Percentiles rank a stretch among this genome's conserved stretches.
Evolutionary conservation across 768 basidiomycete genomes (phyloP).

Genomic region (Tulasnella sp.): DNA sequence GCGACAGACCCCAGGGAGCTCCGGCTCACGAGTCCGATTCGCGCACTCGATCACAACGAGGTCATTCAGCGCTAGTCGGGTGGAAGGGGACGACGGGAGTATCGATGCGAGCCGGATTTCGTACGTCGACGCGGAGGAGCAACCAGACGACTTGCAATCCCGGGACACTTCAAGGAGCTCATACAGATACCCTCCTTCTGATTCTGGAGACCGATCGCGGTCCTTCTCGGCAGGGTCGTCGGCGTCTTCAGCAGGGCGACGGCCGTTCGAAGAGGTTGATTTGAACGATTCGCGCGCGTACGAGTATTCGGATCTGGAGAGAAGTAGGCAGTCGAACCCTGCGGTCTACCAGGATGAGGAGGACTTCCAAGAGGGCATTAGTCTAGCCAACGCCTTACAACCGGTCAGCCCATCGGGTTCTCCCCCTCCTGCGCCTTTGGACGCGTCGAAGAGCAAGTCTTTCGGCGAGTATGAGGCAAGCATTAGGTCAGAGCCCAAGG

Average conservation of each 20-base stretch:
- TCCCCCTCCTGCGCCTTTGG: neutral
- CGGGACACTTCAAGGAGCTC: neutral
- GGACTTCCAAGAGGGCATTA: neutral
- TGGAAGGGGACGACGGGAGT: neutral
- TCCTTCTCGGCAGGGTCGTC: neutral
- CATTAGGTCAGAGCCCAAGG: neutral
- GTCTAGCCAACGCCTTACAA: neutral
- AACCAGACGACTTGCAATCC: neutral
- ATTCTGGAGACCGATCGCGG: neutral
- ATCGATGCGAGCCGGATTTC: slow-evolving; percentile 1
- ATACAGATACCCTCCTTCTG: neutral
- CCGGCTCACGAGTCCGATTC: slow-evolving; percentile 8
- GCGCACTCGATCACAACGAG: neutral
- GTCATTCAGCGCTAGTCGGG: neutral
- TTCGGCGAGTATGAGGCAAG: neutral
- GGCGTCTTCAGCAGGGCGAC: neutral
- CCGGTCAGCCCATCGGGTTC: neutral
- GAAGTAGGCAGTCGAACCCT: neutral
- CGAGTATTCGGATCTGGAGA: neutral
- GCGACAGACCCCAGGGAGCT: slow-evolving; percentile 1
- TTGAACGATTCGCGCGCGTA: neutral
- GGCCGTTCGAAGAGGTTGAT: neutral
- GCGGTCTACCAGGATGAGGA: neutral
- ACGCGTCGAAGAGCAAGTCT: neutral
- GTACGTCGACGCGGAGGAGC: neutral